Conservation (phyloP, 2,329 filamentous ascomycete genomes). For the Microdochium trichocladiopsis region DNA sequence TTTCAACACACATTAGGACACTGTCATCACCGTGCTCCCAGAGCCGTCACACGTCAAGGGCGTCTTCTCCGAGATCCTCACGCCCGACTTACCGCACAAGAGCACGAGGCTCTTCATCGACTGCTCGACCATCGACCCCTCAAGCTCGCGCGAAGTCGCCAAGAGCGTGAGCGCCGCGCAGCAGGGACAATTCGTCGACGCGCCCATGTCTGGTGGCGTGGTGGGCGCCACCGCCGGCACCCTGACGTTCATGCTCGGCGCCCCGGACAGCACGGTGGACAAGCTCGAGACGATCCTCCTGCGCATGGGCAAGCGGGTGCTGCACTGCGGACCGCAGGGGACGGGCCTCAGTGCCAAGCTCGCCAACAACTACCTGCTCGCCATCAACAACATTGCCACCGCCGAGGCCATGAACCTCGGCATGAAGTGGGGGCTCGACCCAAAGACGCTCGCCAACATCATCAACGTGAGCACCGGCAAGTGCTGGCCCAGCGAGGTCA, state of each 20-base stretch:
- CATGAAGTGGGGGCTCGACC: conserved; percentile 52
- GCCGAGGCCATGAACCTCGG: conserved; percentile 61
- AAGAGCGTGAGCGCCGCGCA: conserved; percentile 55
- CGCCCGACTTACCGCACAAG: conserved; percentile 35
- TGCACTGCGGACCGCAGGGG: conserved; percentile 81
- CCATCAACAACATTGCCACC: conserved; percentile 78
- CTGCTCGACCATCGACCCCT: conserved; percentile 91
- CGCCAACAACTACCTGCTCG: conserved; percentile 94
- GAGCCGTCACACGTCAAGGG: conserved; percentile 81
- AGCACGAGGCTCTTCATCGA: conserved; percentile 81
- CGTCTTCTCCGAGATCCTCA: conserved; percentile 73
- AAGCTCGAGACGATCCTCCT: conserved; percentile 63
- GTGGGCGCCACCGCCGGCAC: conserved; percentile 84
- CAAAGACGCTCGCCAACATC: conserved; percentile 66
- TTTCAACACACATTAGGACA: no score
- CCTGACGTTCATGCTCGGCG: conserved; percentile 93
- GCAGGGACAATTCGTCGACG: conserved; percentile 79
- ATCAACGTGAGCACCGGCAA: conserved; percentile 92
- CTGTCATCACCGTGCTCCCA: conserved; percentile 81
- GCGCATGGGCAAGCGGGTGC: conserved; percentile 78
- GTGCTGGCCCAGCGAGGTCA: conserved; percentile 94
- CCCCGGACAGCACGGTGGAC: conserved; percentile 51
- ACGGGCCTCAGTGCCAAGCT: conserved; percentile 86
- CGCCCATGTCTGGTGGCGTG: conserved; percentile 94
- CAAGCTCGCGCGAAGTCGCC: conserved; percentile 73